These are phyloP conservation scores for Eruca vesicaria DNA, from an alignment of 441 rosid species.

Conservation along the genomic window DNA sequence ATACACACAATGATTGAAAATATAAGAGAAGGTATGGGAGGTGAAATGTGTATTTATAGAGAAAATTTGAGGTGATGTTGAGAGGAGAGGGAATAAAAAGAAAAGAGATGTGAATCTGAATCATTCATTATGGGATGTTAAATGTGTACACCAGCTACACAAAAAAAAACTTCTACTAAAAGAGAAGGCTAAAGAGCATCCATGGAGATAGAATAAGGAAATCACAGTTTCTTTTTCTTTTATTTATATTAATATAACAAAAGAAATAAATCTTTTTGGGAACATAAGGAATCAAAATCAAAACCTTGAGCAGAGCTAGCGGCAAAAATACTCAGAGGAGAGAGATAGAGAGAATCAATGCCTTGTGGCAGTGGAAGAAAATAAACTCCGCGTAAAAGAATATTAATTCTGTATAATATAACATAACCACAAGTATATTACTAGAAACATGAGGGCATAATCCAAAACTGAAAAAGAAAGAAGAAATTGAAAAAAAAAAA, in stretches of 20 bases:
- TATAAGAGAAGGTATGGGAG: conserved; percentile 23
- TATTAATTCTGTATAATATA: conserved; percentile 14
- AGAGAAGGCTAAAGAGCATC: conserved; percentile 19
- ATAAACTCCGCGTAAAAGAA: conserved; percentile 9
- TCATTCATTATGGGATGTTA: conserved; percentile 25
- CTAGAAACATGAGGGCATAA: conserved; percentile 23
- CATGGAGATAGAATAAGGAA: conserved; percentile 22
- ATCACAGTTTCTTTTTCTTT: not conserved
- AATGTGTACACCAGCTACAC: conserved; percentile 32
- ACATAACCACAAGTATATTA: not conserved
- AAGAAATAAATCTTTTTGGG: conserved; percentile 26
- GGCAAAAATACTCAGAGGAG: conserved; percentile 23
- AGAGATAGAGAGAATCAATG: conserved; percentile 30
- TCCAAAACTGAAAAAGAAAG: conserved; percentile 17
- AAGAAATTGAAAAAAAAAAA: not conserved
- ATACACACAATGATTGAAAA: conserved; percentile 8
- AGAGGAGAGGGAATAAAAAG: conserved; percentile 6
- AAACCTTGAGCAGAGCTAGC: conserved; percentile 31
- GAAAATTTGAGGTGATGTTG: not conserved
- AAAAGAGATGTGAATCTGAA: conserved; percentile 29
- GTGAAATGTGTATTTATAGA: conserved; percentile 27
- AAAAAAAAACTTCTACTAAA: not conserved
- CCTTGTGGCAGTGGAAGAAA: conserved; percentile 23
- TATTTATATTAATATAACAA: not conserved
- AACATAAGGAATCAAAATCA: conserved; percentile 32